phyloP scores from a whole-genome alignment of 306 rosid genomes.

The Fragaria nilgerrensis region DNA sequence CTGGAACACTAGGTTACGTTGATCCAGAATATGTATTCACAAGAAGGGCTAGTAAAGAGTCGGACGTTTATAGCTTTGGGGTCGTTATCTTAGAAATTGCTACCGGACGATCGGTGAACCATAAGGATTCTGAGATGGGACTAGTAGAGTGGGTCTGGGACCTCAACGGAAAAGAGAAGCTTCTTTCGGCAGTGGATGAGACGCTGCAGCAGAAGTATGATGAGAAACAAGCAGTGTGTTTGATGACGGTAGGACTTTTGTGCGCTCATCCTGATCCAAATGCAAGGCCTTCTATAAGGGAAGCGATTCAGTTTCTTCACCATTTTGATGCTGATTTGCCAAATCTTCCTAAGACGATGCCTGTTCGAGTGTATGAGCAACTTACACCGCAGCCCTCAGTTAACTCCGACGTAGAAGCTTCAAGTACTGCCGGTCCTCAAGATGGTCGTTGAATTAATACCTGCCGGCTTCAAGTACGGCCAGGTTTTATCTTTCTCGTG shows the following conservation, averaged over 20 bases:
- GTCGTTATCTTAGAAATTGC: background rate
- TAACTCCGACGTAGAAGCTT: background rate
- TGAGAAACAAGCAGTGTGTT: background rate
- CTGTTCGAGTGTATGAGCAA: background rate
- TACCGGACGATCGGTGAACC: background rate
- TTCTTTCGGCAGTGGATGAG: background rate
- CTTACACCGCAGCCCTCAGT: background rate
- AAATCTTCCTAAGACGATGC: background rate
- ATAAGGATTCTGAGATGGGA: background rate
- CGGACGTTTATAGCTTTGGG: background rate
- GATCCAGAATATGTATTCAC: background rate
- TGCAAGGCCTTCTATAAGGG: background rate
- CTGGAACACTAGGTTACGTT: background rate
- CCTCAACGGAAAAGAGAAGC: background rate
- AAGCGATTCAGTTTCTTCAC: background rate
- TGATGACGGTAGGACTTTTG: background rate
- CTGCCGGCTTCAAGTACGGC: no score
- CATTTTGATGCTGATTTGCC: background rate
- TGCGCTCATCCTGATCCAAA: background rate
- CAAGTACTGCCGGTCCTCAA: background rate
- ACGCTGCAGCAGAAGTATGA: background rate
- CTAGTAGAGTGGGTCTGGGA: slow-evolving; percentile 1
- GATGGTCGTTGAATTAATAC: no score
- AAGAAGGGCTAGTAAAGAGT: background rate
- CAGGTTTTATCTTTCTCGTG: no score